Base-by-base conservation (phyloP, 202 grass and related monocot genomes). In the Miscanthus sacchariflorus region DNA sequence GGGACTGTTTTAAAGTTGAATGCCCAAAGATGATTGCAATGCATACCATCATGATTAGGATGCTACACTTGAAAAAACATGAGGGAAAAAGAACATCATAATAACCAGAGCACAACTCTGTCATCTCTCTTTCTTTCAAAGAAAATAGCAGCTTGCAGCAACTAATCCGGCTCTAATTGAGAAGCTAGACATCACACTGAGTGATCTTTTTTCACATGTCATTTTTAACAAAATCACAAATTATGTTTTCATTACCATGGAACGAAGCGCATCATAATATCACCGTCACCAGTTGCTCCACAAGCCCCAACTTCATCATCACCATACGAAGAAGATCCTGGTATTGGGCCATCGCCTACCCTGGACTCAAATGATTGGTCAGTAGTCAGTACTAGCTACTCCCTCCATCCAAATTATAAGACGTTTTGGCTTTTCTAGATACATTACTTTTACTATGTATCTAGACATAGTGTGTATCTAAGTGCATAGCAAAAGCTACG, bases 181-280 rank as follows among this genome's bases (percentile, higher is more conserved):
- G 27, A 68, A 76, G 33, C 15, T 25, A 85, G 9, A 9, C 21
- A 44, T 35, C 12, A 58, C 42, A 81, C 4, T 44, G 44, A 49
- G 9, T 23, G 68, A 63, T 42, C 1, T 58, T 84, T 82, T 79
- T 61, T 28, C 25, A 46, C 36, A 77, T 35, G 33, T 46, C 35
- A 36, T 36, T 4, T 36, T 36, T 36, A 36, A 36, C 35, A 36
- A 36, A 36, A 36, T 36, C 35, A 36, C 35, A 25, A 45, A 12
- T 42, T 70, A 75, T 73, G 68, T 65, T 58, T 58, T 38, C 58
- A 77, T 81, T 98, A 98, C 96, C 94, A 98, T 40, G 92, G 94
- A 90, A 98, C 87, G 75, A 96, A 96, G 74, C 91, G 96, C 94
- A 98, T 98, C 96, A 98, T 98, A 23, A 98, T 83, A 91, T 98